Evolutionary conservation across 805 yeast species (phyloP), one percentile per base, ranked within the genome.

Genomic region (Candida hungchunana): DNA sequence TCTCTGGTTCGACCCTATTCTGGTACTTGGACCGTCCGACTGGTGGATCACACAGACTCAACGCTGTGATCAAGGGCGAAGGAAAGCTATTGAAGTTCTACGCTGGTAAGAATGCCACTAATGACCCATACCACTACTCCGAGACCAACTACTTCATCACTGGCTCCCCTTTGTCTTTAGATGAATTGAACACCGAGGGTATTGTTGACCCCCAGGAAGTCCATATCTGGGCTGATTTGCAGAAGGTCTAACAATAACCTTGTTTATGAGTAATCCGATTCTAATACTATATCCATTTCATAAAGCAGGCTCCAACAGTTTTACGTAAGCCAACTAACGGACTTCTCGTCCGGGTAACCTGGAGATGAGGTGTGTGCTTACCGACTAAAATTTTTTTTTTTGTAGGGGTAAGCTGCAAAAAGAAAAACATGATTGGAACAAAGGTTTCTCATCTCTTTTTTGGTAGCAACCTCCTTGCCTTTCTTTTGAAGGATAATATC

Each of bases 91-190:
- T 34, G 21, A 17, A 17, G n/a, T 66, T 67, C 55, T 63, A 55
- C 46, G 74, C 67, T 36, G 61, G 64, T 47, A 65, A 58, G 61
- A 62, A 68, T 56, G 58, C 64, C 41, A 48, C 46, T 29, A 15
- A 30, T 17, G 75, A 70, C 49, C 71, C 72, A 21, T 69, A 69
- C 60, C 26, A 40, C 15, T 60, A 57, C 51, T 64, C 71, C 26
- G 29, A 42, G 8, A 9, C 25, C 7, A 14, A 35, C 16, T 63
- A 48, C 43, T 55, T 51, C 37, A 55, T 60, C 32, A 51, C 43
- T 12, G 48, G 53, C 17, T 60, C 65, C 27, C 19, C 32, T 4
- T 11, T 16, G 13, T 21, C 19, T 19, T 26, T 31, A 24, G 29
- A 24, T 14, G 17, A 32, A 19, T 13, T 32, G 18, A 20, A 26